These are phyloP conservation scores for Thraustochytrium striatum DNA, from an alignment of 352 stramenopile species.

Conservation along the genomic window DNA sequence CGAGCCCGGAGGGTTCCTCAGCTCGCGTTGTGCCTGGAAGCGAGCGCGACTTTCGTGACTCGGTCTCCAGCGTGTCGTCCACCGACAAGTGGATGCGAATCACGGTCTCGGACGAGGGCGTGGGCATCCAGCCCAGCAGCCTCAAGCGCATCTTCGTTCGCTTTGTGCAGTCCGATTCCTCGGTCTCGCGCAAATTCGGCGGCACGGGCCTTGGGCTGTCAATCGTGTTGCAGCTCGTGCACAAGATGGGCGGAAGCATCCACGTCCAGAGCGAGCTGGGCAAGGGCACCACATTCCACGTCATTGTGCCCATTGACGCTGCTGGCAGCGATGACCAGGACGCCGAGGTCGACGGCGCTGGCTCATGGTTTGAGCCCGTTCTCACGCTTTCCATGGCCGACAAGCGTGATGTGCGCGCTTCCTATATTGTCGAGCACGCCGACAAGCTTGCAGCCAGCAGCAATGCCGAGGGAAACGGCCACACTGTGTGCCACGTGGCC, in stretches of 20 bases:
- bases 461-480: conserved; percentile 70
- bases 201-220: conserved; percentile 43
- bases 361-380: not conserved
- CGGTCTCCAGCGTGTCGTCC: not conserved
- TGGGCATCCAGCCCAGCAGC: conserved; percentile 39
- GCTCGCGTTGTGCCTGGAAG: not conserved
- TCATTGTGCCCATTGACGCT: conserved; percentile 73
- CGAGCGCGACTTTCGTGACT: not conserved
- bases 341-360: not conserved
- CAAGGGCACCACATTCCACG: conserved; percentile 69
- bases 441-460: conserved; percentile 53
- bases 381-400: not conserved
- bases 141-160: conserved; percentile 8
- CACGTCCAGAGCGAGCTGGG: conserved; percentile 72
- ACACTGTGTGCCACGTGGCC: conserved; percentile 45
- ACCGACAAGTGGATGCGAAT: conserved; percentile 39
- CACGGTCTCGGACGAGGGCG: conserved; percentile 22
- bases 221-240: conserved; percentile 62
- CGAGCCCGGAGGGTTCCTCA: not conserved
- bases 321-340: not conserved
- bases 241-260: conserved; percentile 68
- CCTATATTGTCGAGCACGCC: not conserved
- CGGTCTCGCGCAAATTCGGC: conserved; percentile 25
- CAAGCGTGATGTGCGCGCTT: not conserved
- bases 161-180: conserved; percentile 35